Base-by-base conservation (phyloP, 805 yeast species). In the Jamesozyma lodderae region DNA sequence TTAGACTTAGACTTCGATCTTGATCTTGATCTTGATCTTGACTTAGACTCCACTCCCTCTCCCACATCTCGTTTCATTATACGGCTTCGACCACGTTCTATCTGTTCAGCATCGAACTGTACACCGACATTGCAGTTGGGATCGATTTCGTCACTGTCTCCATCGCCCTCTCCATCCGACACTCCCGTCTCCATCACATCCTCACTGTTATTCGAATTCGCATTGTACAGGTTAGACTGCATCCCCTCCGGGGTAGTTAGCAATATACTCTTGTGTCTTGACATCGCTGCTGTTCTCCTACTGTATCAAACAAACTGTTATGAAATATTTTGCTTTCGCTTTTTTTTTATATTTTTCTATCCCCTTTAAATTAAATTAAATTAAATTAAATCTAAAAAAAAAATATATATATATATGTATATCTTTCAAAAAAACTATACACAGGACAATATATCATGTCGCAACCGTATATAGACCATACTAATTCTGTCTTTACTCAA, bases 31-130 rank as follows among this genome's bases (percentile, higher is more conserved):
- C 7, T 46, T 39, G 8, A 13, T 17, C 38, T 20, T 15, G 39
- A 26, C 6, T 49, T 37, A n/a, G 1, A 37, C 28, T 10, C 37
- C 31, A 15, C 25, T 31, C 35, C 22, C 6, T 33, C 17, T 4
- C 25, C 32, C 4, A 43, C 30, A 37, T 36, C 41, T 35, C 44
- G 43, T 39, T 29, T 46, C 53, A 42, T 47, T 17, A 51, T 49
- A 26, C 62, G 52, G 24, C 56, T 51, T 37, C 62, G 42, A 32
- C 53, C 60, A 33, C 53, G 47, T 38, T 49, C 55, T 20, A 50
- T 26, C 34, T 52, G 57, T 29, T 51, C 56, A n/a, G 53, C 35
- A 44, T 53, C 59, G 42, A 53, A 53, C 28, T 53, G 55, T 8
- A 52, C 55, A 8, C 49, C 51, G 10, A 31, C 36, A 5, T 15